A percentile compares a stretch with the other conserved stretches of the same genome.
Evolutionary conservation across 257 asterid genomes (phyloP).

Genomic region (Coffea canephora): DNA sequence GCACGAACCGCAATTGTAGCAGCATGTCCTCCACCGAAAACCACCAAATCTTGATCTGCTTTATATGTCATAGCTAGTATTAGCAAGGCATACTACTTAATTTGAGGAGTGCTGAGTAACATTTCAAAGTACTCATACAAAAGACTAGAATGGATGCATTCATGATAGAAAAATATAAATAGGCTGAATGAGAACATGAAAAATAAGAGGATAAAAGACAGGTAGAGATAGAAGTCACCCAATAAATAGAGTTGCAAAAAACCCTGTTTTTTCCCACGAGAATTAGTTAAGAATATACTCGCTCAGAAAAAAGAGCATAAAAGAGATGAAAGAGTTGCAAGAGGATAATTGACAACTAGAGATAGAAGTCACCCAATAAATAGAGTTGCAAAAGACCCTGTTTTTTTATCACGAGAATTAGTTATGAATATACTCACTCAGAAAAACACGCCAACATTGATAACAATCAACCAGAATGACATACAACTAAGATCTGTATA

Average conservation of each 20-base stretch:
- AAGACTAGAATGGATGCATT: not conserved
- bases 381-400: not conserved
- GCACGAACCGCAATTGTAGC: slow-evolving; percentile 92
- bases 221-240: not conserved
- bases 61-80: slow-evolving; percentile 10
- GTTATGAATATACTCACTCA: not conserved
- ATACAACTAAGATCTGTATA: not conserved
- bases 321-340: no score
- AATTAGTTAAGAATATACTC: not conserved
- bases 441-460: not conserved
- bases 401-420: not conserved
- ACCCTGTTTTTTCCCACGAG: no score
- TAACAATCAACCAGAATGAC: not conserved
- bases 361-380: not conserved
- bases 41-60: slow-evolving; percentile 66
- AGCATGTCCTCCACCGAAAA: slow-evolving; percentile 97
- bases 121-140: not conserved
- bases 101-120: not conserved
- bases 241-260: not conserved
- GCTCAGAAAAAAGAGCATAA: not conserved
- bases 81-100: slow-evolving; percentile 10
- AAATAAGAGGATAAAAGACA: not conserved
- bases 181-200: not conserved
- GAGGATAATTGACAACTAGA: not conserved
- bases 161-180: not conserved